Evolutionary conservation across 2,329 filamentous ascomycete species (phyloP).

Genomic region (Arthrinium puccinioides): DNA sequence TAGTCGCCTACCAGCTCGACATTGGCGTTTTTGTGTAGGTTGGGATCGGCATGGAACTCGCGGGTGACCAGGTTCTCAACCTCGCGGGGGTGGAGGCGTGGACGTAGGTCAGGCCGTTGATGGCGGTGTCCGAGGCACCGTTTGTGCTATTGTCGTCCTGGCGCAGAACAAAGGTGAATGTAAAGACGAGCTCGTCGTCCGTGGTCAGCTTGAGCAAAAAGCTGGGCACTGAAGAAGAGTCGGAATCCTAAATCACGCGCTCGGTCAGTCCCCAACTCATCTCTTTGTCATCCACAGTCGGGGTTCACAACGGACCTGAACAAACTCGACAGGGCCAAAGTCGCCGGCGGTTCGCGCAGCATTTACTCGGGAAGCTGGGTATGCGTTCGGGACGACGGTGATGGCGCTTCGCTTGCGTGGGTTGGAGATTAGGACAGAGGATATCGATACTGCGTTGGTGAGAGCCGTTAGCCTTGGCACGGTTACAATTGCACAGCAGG

Average conservation of each 20-base stretch:
- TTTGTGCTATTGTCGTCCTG: slow-evolving; percentile 51
- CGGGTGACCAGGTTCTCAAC: slow-evolving; percentile 89
- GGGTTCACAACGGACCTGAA: slow-evolving; percentile 60
- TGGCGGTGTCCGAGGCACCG: slow-evolving; percentile 58
- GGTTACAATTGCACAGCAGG: slow-evolving; percentile 9
- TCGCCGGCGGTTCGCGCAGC: slow-evolving; percentile 69
- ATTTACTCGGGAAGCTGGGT: slow-evolving; percentile 71
- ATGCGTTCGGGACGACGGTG: slow-evolving; percentile 76
- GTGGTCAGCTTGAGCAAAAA: slow-evolving; percentile 84
- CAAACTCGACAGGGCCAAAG: slow-evolving; percentile 73
- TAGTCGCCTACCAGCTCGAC: slow-evolving; percentile 94
- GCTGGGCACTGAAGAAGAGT: slow-evolving; percentile 52
- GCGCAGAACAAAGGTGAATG: slow-evolving; percentile 80
- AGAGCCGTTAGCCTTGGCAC: background rate
- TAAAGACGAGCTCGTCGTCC: slow-evolving; percentile 88
- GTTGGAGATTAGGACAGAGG: slow-evolving; percentile 75
- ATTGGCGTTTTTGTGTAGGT: slow-evolving; percentile 94
- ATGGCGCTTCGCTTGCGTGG: slow-evolving; percentile 70
- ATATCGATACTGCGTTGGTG: slow-evolving; percentile 71
- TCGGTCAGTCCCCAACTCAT: slow-evolving; percentile 7
- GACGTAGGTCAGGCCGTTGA: slow-evolving; percentile 87
- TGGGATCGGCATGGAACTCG: slow-evolving; percentile 95
- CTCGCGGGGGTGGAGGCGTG: slow-evolving; percentile 82
- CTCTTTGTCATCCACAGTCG: slow-evolving; percentile 5
- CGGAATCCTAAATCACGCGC: slow-evolving; percentile 60